Evolutionary conservation across 148 eudicot species (phyloP).

Genomic region (Nepenthes gracilis): DNA sequence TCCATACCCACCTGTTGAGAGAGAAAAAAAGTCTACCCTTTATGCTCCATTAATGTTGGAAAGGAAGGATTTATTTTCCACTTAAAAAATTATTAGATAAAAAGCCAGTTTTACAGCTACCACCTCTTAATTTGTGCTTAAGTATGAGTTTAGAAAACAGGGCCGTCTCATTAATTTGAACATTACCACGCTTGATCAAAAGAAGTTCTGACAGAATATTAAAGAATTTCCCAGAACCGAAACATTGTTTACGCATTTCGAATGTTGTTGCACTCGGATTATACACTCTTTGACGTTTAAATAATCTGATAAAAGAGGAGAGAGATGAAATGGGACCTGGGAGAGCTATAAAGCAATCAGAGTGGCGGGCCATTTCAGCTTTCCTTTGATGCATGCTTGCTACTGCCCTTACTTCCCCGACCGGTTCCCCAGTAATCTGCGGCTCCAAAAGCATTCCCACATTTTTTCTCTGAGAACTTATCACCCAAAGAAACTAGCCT

Average conservation of each 20-base stretch:
- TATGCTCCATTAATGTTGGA: not conserved
- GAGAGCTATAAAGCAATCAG: conserved; percentile 13
- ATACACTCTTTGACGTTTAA: too few species aligned
- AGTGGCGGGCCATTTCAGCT: conserved; percentile 22
- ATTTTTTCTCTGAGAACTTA: not conserved
- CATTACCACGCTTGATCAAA: too few species aligned
- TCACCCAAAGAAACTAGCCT: not conserved
- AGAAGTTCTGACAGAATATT: too few species aligned
- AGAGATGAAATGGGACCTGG: conserved; percentile 2
- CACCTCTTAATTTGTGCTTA: too few species aligned
- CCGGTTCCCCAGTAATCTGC: conserved; percentile 14
- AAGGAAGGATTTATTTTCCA: not conserved
- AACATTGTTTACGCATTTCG: too few species aligned
- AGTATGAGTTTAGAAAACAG: too few species aligned
- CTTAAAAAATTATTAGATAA: not conserved
- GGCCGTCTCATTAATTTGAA: too few species aligned
- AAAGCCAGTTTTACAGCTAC: too few species aligned
- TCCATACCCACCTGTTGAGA: conserved; percentile 10
- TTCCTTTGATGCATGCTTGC: conserved; percentile 22
- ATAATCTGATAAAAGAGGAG: too few species aligned
- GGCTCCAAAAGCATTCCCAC: not conserved
- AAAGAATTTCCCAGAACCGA: too few species aligned
- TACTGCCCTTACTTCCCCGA: conserved; percentile 17
- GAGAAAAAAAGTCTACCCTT: not conserved
- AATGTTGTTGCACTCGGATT: too few species aligned